These are phyloP conservation scores for Rehmannia glutinosa DNA, from an alignment of 257 asterid species.

Conservation along the genomic window DNA sequence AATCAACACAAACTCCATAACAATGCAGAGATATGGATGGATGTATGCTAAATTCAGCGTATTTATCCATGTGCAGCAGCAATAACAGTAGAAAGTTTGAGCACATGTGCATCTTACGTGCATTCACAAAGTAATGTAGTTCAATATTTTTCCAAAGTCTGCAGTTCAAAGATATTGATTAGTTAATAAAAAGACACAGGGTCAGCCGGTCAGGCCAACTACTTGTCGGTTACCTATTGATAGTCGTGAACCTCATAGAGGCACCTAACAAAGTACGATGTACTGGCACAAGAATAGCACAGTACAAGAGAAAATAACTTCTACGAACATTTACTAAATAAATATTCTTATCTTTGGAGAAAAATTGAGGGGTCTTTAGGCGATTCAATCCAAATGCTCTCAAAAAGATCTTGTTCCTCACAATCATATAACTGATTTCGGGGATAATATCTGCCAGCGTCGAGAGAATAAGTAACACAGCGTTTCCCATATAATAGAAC, in stretches of 20 bases:
- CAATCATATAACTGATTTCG: constrained; percentile 35
- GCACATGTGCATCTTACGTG: too few relatives aligned
- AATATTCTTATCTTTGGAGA: constrained; percentile 18
- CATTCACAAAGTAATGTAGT: constrained; percentile 6
- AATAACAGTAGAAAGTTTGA: background rate
- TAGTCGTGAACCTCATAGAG: background rate
- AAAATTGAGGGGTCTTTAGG: constrained; percentile 49
- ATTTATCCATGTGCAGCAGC: background rate
- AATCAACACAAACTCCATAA: background rate
- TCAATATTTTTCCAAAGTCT: background rate
- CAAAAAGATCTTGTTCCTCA: constrained; percentile 44
- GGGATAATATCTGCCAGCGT: constrained; percentile 66
- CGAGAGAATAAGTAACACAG: constrained; percentile 62
- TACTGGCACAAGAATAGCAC: background rate
- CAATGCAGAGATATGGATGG: background rate
- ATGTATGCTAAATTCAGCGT: background rate
- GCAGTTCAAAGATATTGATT: background rate
- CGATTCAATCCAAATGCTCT: constrained; percentile 53
- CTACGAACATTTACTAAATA: constrained; percentile 13
- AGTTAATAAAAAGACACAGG: background rate
- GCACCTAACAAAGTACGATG: background rate
- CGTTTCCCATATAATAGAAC: constrained; percentile 61
- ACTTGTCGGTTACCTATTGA: background rate
- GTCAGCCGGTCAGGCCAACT: background rate
- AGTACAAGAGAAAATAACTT: constrained; percentile 10